Conservation (phyloP, 495 filamentous ascomycete species). For the Hypomontagnella monticulosa region DNA sequence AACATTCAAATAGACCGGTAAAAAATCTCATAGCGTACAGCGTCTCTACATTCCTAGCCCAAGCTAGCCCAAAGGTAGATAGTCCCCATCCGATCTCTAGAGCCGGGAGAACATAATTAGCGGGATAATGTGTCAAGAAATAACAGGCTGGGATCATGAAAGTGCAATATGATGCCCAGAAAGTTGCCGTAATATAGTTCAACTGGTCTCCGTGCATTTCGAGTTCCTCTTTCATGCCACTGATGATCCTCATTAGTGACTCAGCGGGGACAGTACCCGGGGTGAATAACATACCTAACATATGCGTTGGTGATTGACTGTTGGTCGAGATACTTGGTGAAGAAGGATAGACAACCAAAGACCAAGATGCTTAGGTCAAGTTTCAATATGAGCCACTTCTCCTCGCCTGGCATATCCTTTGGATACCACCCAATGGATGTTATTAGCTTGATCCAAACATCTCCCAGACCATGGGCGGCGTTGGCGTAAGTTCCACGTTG, state of each 20-base stretch:
- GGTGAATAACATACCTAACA: conserved; percentile 44
- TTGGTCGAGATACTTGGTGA: conserved; percentile 51
- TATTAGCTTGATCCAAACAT: conserved; percentile 42
- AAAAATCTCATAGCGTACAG: conserved; percentile 54
- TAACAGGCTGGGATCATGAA: conserved; percentile 59
- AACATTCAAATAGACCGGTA: conserved; percentile 57
- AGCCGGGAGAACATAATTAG: conserved; percentile 44
- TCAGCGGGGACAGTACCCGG: neutral
- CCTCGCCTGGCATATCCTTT: conserved; percentile 39
- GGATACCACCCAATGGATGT: conserved; percentile 47
- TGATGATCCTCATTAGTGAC: conserved; percentile 16
- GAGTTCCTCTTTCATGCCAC: conserved; percentile 48
- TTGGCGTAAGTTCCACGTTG: neutral
- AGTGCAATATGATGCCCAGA: conserved; percentile 49
- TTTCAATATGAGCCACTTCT: conserved; percentile 46
- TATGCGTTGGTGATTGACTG: conserved; percentile 51
- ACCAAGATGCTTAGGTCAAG: conserved; percentile 49
- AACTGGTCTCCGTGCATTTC: conserved; percentile 43
- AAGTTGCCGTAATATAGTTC: conserved; percentile 51
- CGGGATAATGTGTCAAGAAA: conserved; percentile 45
- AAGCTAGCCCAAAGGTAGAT: conserved; percentile 46
- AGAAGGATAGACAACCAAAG: conserved; percentile 50
- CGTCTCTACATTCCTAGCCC: conserved; percentile 38
- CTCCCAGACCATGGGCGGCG: neutral
- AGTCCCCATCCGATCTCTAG: conserved; percentile 50